A percentile compares a stretch with the other conserved stretches of the same genome.
phyloP scores from a whole-genome alignment of 2,329 filamentous ascomycete genomes.

The Cyphellophora europaea region DNA sequence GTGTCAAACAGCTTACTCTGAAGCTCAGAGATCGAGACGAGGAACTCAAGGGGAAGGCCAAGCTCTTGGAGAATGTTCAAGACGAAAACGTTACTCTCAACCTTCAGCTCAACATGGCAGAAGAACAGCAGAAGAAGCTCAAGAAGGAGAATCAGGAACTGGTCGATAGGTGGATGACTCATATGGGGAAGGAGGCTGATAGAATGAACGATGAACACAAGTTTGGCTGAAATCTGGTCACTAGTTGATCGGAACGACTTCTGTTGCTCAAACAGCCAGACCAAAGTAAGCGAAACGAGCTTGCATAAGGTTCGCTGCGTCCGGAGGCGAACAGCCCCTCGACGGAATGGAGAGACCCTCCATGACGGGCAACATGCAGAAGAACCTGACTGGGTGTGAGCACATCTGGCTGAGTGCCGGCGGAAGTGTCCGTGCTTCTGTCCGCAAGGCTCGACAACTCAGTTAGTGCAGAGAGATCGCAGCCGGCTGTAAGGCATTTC shows the following conservation, averaged over 20 bases:
- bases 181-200: slow-evolving; percentile 77
- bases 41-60: slow-evolving; percentile 74
- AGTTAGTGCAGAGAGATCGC: too few relatives aligned
- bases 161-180: slow-evolving; percentile 82
- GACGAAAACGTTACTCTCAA: slow-evolving; percentile 86
- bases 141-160: slow-evolving; percentile 79
- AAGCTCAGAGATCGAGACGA: slow-evolving; percentile 73
- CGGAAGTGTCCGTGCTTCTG: too few relatives aligned
- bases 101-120: slow-evolving; percentile 77
- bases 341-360: too few relatives aligned
- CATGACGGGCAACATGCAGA: too few relatives aligned
- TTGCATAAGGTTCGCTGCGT: too few relatives aligned
- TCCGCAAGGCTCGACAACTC: too few relatives aligned
- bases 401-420: too few relatives aligned
- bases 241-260: background rate
- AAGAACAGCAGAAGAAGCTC: slow-evolving; percentile 63
- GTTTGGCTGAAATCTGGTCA: slow-evolving; percentile 16
- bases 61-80: slow-evolving; percentile 78
- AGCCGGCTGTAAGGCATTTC: too few relatives aligned
- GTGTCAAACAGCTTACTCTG: slow-evolving; percentile 52
- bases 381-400: too few relatives aligned
- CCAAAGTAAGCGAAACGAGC: too few relatives aligned
- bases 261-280: background rate
- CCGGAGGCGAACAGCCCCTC: too few relatives aligned
- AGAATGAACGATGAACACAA: slow-evolving; percentile 62